phyloP scores from a whole-genome alignment of 2,329 filamentous ascomycete genomes.

The Apiospora sp. region DNA sequence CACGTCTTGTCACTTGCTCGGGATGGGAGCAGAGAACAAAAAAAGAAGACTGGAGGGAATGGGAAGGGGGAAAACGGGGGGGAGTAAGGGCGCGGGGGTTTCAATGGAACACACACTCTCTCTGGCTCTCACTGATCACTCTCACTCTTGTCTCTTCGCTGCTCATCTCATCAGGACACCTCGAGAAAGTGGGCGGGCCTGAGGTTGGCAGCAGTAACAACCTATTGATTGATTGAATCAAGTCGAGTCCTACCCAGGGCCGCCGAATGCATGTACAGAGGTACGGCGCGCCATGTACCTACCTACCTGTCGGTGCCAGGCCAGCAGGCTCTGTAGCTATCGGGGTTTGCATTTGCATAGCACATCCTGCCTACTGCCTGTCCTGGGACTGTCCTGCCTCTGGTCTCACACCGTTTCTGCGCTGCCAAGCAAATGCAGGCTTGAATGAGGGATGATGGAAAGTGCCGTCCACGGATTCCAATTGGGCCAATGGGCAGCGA shows the following conservation, averaged over 20 bases:
- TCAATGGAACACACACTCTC: not conserved
- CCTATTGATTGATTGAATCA: not conserved
- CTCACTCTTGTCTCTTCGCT: not conserved
- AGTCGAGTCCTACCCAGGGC: not conserved
- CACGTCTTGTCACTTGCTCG: conserved; percentile 30
- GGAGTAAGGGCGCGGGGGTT: not conserved
- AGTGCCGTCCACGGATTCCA: not conserved
- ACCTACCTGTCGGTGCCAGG: not conserved
- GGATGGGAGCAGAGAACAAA: conserved; percentile 26
- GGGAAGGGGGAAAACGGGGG: conserved; percentile 14
- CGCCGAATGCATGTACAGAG: not conserved
- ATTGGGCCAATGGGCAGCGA: not conserved
- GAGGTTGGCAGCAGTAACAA: conserved; percentile 4
- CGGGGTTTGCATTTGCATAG: not conserved
- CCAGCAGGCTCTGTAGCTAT: not conserved
- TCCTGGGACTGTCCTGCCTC: not conserved
- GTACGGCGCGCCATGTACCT: not conserved
- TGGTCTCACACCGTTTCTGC: conserved; percentile 8
- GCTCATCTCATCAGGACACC: conserved; percentile 1
- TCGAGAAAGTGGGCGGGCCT: conserved; percentile 10
- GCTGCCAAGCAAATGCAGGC: conserved; percentile 14
- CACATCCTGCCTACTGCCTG: too few species aligned
- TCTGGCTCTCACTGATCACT: not conserved
- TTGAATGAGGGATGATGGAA: conserved; percentile 5
- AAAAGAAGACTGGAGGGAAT: conserved; percentile 27